These are phyloP conservation scores for Pyricularia grisea DNA, from an alignment of 2,329 filamentous ascomycete genomes.

Conservation along the genomic window DNA sequence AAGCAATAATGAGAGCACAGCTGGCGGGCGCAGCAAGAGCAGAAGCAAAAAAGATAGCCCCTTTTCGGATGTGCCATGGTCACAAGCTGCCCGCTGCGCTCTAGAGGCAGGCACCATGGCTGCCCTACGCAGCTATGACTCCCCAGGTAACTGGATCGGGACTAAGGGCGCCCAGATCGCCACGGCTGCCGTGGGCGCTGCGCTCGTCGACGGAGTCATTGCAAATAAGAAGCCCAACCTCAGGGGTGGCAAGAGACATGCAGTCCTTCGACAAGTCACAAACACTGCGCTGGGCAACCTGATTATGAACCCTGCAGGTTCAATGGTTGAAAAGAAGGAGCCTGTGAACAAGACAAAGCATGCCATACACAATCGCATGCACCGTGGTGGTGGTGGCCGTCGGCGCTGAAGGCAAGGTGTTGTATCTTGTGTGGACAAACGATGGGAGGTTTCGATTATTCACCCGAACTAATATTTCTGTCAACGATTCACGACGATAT, in stretches of 20 bases:
- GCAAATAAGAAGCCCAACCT: conserved; percentile 11
- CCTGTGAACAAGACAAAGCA: neutral
- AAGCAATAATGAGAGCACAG: conserved; percentile 4
- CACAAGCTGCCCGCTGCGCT: conserved; percentile 13
- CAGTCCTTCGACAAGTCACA: conserved; percentile 15
- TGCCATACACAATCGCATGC: neutral
- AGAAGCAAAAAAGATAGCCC: neutral
- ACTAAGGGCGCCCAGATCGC: conserved; percentile 16
- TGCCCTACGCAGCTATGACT: conserved; percentile 11
- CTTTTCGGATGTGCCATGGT: conserved; percentile 9
- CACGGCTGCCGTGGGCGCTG: conserved; percentile 16
- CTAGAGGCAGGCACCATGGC: conserved; percentile 16
- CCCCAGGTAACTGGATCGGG: conserved; percentile 14
- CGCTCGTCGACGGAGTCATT: conserved; percentile 18
- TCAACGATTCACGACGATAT: neutral
- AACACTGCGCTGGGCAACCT: conserved; percentile 14
- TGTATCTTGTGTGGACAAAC: neutral
- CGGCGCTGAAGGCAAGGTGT: neutral
- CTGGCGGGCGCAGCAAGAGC: neutral
- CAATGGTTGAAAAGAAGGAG: conserved; percentile 2
- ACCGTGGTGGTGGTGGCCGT: neutral
- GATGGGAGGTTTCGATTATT: neutral
- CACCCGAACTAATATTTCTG: neutral
- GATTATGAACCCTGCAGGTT: conserved; percentile 12
- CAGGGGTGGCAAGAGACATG: conserved; percentile 16